Conservation (phyloP, 2,329 filamentous ascomycete genomes). For the Mollisiaceae sp. region DNA sequence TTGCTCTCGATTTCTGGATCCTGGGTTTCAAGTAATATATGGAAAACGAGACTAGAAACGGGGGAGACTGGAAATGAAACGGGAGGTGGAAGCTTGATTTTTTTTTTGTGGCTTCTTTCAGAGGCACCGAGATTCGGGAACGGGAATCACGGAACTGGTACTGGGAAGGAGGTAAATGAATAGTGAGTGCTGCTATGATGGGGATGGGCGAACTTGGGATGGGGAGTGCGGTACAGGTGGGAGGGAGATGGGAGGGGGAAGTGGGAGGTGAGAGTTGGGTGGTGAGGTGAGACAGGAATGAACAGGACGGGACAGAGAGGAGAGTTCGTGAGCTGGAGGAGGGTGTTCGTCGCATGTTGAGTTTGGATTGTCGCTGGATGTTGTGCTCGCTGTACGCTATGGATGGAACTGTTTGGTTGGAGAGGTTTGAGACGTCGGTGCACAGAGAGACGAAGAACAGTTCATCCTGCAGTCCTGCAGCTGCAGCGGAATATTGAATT, state of each 20-base stretch:
- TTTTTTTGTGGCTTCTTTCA: too few relatives aligned
- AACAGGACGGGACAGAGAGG: too few relatives aligned
- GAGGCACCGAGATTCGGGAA: too few relatives aligned
- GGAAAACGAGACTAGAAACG: too few relatives aligned
- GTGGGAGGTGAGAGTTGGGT: background rate
- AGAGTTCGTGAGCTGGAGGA: constrained; percentile 1
- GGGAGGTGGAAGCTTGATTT: too few relatives aligned
- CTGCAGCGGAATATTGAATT: background rate
- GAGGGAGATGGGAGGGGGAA: too few relatives aligned
- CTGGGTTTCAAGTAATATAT: too few relatives aligned
- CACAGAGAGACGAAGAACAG: background rate
- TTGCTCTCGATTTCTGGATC: background rate
- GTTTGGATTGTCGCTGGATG: background rate
- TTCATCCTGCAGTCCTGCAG: constrained; percentile 3
- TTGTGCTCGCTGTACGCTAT: too few relatives aligned
- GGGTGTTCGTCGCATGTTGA: constrained; percentile 16
- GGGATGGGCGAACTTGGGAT: background rate
- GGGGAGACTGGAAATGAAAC: too few relatives aligned
- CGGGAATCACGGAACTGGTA: too few relatives aligned
- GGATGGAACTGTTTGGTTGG: background rate
- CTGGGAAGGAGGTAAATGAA: background rate
- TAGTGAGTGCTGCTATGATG: too few relatives aligned
- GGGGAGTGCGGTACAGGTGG: background rate
- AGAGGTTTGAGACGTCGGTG: background rate
- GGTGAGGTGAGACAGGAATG: too few relatives aligned